A percentile compares a stretch with the other conserved stretches of the same genome.
Evolutionary conservation across 2,329 filamentous ascomycete species (phyloP).

Genomic region (Amauroascus verrucosus): DNA sequence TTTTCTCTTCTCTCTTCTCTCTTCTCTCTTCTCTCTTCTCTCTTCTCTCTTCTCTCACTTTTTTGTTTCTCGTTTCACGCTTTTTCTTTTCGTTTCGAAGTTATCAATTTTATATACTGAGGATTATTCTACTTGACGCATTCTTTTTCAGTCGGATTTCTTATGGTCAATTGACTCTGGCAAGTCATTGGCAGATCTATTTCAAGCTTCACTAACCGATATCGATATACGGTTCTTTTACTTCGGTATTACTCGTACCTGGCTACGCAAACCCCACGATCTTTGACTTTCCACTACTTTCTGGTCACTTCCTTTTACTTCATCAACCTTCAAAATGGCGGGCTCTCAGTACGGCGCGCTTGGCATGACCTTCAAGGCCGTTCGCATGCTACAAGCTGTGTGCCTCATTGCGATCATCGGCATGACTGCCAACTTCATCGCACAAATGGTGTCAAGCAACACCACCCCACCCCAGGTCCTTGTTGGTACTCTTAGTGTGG

Average conservation of each 20-base stretch:
- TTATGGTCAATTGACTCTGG: constrained; percentile 8
- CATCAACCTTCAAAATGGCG: constrained; percentile 35
- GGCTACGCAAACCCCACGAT: neutral
- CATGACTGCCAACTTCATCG: constrained; percentile 71
- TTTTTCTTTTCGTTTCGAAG: constrained; percentile 3
- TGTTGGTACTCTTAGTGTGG: constrained; percentile 67
- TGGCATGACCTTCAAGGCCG: constrained; percentile 65
- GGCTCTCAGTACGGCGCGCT: constrained; percentile 58
- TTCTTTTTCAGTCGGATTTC: constrained; percentile 12
- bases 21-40: neutral
- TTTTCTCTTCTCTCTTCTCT: neutral
- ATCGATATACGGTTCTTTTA: neutral
- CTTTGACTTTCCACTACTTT: neutral
- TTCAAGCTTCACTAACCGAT: neutral
- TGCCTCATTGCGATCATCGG: constrained; percentile 69
- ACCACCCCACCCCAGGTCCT: constrained; percentile 60
- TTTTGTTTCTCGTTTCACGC: neutral
- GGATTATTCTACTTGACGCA: constrained; percentile 14
- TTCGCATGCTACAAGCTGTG: constrained; percentile 59
- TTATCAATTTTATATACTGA: constrained; percentile 3
- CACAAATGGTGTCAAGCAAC: constrained; percentile 57
- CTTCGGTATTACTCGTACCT: neutral
- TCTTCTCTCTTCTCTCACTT: neutral
- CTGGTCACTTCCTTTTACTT: neutral
- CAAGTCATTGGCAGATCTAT: neutral